These are phyloP conservation scores for Dorcoceras hygrometricum DNA, from an alignment of 257 asterid species.

Conservation along the genomic window DNA sequence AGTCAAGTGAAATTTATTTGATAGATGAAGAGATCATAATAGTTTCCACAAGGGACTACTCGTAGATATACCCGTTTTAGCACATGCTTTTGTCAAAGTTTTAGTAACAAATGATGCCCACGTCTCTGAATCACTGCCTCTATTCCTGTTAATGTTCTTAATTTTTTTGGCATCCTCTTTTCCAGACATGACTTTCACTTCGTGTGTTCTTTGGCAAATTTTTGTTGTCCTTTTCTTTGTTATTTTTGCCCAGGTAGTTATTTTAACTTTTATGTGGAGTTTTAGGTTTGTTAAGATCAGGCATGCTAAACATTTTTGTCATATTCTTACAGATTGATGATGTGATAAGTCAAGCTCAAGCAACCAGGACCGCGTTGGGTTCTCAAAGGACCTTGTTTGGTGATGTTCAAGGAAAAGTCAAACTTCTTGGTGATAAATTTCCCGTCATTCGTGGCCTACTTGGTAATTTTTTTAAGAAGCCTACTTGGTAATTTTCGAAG, in stretches of 20 bases:
- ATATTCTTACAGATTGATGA: constrained; percentile 67
- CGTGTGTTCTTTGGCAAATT: neutral
- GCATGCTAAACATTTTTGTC: constrained; percentile 12
- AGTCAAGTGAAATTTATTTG: neutral
- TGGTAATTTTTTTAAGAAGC: constrained; percentile 43
- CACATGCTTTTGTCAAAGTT: neutral
- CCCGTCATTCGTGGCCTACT: constrained; percentile 85
- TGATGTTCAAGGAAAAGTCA: constrained; percentile 91
- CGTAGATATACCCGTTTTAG: neutral
- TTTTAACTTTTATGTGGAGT: neutral
- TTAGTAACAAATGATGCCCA: neutral
- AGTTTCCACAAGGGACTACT: neutral
- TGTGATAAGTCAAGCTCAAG: constrained; percentile 96
- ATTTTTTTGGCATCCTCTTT: neutral
- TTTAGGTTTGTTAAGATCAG: constrained; percentile 13
- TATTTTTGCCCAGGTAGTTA: neutral
- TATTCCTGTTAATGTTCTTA: neutral
- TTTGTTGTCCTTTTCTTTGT: constrained; percentile 3
- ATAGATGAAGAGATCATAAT: neutral
- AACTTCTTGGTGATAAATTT: constrained; percentile 81
- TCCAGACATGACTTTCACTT: neutral
- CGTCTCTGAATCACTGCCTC: neutral
- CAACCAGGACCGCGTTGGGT: constrained; percentile 79
- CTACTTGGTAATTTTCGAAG: too few relatives aligned
- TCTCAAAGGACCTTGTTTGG: constrained; percentile 87